Base-by-base conservation (phyloP, 148 eudicot species). In the Fagopyrum tataricum region DNA sequence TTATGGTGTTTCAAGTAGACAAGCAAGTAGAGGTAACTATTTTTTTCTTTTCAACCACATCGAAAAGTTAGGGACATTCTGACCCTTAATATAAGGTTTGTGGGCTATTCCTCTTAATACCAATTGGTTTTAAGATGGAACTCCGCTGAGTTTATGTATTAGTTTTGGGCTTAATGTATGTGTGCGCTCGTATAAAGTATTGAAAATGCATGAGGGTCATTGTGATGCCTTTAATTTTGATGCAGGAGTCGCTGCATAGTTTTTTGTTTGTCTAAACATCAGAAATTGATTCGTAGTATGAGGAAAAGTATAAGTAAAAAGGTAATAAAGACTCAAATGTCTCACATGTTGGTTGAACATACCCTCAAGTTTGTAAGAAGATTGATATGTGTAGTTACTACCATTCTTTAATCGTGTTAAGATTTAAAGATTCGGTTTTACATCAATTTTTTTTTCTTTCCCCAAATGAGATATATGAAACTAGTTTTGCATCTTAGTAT, bases 231-330 rank as follows among this genome's bases (percentile, higher is more conserved):
- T 2, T 53, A 14, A 31, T 31, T 23, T 72, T 52, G 64, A 44
- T 74, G 47, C 90, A 91, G 97, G 97, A 51, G 83, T 89, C 73
- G 86, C 91, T 74, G 80, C 93, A 73, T 89, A 89, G 89, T 77
- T 75, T 78, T 70, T 31, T 77, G 43, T n/a, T 74, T 79, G 69
- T 72, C 70, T 51, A 59, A 56, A 76, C 66, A 80, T 76, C 71
- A 77, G 78, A 77, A 58, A 78, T 79, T 83, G 80, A 73, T 76
- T 75, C 61, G 71, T 75, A 72, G 75, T 78, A 80, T 77, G 70
- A 82, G 49, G 74, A 53, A 72, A 68, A 76, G 61, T 72, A 46
- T 55, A 68, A 69, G 71, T 48, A 72, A 81, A 72, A 75, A 72
- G 46, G 59, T 53, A 7, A 77, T 78, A 79, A 76, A 78, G 70